phyloP scores from a whole-genome alignment of 1,284 basidiomycete genomes.

The Marasmius tenuissimus region DNA sequence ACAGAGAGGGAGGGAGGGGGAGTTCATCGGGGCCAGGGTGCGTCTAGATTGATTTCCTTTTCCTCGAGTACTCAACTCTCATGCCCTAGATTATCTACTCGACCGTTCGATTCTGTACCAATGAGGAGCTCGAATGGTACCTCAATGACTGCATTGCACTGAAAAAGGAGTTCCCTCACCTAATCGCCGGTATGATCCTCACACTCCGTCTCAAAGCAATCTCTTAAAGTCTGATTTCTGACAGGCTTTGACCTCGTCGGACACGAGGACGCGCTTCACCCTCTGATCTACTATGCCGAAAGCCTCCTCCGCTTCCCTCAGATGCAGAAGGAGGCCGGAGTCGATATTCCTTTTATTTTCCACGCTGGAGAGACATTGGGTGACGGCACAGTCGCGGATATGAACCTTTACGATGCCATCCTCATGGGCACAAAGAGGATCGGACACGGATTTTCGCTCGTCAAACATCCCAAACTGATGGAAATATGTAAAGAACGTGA shows the following conservation, averaged over 20 bases:
- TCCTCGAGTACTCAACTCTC: neutral
- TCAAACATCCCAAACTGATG: slow-evolving; percentile 73
- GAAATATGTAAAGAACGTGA: slow-evolving; percentile 60
- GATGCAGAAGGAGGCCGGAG: slow-evolving; percentile 52
- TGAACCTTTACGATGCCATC: slow-evolving; percentile 79
- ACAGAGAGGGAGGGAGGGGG: slow-evolving; percentile 49
- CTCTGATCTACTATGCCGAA: slow-evolving; percentile 65
- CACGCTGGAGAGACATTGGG: slow-evolving; percentile 80
- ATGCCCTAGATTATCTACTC: slow-evolving; percentile 65
- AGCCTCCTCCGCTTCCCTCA: slow-evolving; percentile 61
- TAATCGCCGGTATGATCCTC: slow-evolving; percentile 55
- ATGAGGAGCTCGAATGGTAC: slow-evolving; percentile 64
- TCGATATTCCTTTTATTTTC: slow-evolving; percentile 77
- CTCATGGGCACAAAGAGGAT: slow-evolving; percentile 76
- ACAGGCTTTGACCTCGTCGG: slow-evolving; percentile 82
- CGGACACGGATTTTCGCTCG: slow-evolving; percentile 75
- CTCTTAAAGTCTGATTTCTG: slow-evolving; percentile 1
- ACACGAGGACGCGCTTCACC: slow-evolving; percentile 63
- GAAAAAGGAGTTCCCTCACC: slow-evolving; percentile 73
- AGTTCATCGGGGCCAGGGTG: slow-evolving; percentile 67
- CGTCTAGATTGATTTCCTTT: slow-evolving; percentile 3
- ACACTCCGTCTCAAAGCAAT: neutral
- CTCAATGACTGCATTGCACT: slow-evolving; percentile 72
- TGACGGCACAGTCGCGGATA: slow-evolving; percentile 68
- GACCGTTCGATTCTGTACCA: slow-evolving; percentile 57